Conservation (phyloP, 768 basidiomycete species). For the Tephrocybe sp. region DNA sequence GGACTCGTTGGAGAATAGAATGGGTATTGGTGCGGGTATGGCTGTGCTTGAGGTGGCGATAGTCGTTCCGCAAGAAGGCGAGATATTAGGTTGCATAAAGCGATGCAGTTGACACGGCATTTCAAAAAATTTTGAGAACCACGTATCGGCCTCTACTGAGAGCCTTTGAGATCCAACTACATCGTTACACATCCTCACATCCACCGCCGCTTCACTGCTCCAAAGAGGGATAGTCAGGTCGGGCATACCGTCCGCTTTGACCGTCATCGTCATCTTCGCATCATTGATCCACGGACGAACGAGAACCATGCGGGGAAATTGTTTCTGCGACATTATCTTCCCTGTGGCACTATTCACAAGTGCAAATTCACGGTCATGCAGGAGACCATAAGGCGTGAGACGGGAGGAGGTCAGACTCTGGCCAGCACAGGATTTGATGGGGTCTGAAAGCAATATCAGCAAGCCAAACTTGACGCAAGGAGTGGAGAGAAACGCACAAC, state of each 20-base stretch:
- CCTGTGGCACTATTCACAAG: constrained; percentile 11
- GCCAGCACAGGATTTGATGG: constrained; percentile 18
- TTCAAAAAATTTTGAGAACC: constrained; percentile 14
- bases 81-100: background rate
- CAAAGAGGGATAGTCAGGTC: constrained; percentile 1
- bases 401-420: constrained; percentile 5
- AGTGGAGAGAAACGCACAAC: constrained; percentile 7
- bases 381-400: constrained; percentile 10
- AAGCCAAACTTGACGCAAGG: background rate
- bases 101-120: constrained; percentile 15
- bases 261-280: constrained; percentile 4
- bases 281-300: constrained; percentile 14
- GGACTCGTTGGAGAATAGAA: constrained; percentile 17
- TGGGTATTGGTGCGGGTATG: constrained; percentile 7
- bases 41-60: background rate
- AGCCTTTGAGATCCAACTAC: background rate
- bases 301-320: constrained; percentile 16
- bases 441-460: constrained; percentile 4
- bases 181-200: background rate
- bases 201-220: background rate
- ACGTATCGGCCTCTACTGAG: constrained; percentile 13
- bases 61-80: constrained; percentile 1
- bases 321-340: constrained; percentile 15
- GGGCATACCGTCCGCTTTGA: constrained; percentile 13
- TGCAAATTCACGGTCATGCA: constrained; percentile 15